Base-by-base conservation (phyloP, 2,329 filamentous ascomycete genomes). In the Beauveria asiatica region DNA sequence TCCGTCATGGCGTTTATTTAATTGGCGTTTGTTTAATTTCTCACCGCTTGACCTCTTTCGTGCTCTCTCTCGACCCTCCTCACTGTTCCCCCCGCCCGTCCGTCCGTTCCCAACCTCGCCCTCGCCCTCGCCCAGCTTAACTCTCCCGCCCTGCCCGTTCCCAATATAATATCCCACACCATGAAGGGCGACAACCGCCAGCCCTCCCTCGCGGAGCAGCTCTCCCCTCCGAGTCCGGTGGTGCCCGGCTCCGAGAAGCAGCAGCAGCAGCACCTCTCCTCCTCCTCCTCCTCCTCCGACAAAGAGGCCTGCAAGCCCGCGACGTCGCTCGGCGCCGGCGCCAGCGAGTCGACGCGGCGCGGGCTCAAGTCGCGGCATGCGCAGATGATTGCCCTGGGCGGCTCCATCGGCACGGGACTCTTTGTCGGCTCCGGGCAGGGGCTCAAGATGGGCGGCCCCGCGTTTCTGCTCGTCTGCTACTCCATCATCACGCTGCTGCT, bases 351-450 rank as follows among this genome's bases (percentile, higher is more conserved):
- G 51, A 60, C 58, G 8, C 58, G 42, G 27, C 60, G 62, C 44
- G 60, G 56, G 3, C n/a, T 63, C 30, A 63, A 63, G 52, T 58
- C 60, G 17, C 60, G 62, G 13, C 62, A 89, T 67, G 85, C 88
- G 46, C 83, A 86, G 45, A 73, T 88, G 10, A 78, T 89, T 51
- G 60, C 62, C 1, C 53, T 63, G 5, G 62, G 60, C 27, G 59
- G 52, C 60, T 61, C 59, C 27, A 60, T 60, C 37, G 58, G 58
- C 44, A 60, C 58, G 2, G 58, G 58, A 51, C 62, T 83, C 7
- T 71, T 83, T 63, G 73, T 83, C 63, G 80, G 80, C 59, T 82
- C 80, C 19, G 80, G 80, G 48, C 80, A 83, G 68, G 72, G 72
- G 46, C 80, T 79, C 39, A 80, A 76, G 58, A 66, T 63, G 19